Evolutionary conservation across 2,329 filamentous ascomycete genomes (phyloP), one percentile per base, ranked within the genome.

Genomic region (Podosphaera fusca): DNA sequence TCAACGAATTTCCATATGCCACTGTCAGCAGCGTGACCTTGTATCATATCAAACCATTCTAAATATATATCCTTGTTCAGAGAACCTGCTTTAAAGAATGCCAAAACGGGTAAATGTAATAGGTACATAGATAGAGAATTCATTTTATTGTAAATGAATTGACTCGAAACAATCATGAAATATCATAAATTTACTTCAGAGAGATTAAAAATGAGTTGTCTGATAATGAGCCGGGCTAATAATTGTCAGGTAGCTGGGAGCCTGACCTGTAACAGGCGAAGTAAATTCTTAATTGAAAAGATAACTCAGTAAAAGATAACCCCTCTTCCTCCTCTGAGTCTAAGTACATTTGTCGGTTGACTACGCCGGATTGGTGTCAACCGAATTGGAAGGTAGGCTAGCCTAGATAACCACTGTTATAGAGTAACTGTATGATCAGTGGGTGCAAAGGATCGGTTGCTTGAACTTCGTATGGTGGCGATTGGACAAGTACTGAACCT

Each of bases 11-110:
- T 38, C 51, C 34, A 54, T n/a, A 54, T 38, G 6, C 35, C 51
- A 54, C 51, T 36, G 40, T 54, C 31, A 9, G 14, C 29, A 21
- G 51, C 31, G 12, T 54, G 51, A 38, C 51, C 51, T 54, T 54
- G 31, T n/a, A 54, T 54, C 34, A 54, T 54, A 36, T 54, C 51
- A 21, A 54, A 7, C 51, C 51, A 54, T 54, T 54, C 51, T 5
- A 54, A 29, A 54, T 54, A 54, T 31, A 3, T 38, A 9, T 54
- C 12, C 10, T 3, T 54, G 7, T 4, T 54, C 2, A 54, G 29
- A 36, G 51, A 54, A 54, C 31, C 31, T 4, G 10, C 33, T 38
- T 54, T 54, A 4, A 54, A 36, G 14, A 54, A 38, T 36, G 51
- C 7, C 51, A 54, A 36, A 35, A 52, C 40, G 40, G 21, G 10